A percentile compares a stretch with the other conserved stretches of the same genome.
These are phyloP conservation scores for Dendrocalamus latiflorus DNA, from an alignment of 202 grass and related monocot species.

Conservation along the genomic window DNA sequence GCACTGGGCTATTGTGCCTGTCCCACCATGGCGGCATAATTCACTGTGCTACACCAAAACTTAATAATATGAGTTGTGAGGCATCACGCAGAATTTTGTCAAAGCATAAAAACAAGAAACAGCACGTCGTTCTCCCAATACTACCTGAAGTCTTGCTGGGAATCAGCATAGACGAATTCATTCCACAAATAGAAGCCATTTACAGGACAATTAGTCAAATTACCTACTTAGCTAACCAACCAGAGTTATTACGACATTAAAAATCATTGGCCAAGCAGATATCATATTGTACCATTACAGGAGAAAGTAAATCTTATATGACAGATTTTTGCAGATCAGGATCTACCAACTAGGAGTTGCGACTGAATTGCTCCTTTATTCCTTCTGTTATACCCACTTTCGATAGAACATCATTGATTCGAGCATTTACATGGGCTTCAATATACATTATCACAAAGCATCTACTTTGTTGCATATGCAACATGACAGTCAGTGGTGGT, in stretches of 20 bases:
- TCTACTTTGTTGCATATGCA: too few relatives aligned
- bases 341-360: not conserved
- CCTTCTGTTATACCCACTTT: too few relatives aligned
- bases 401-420: too few relatives aligned
- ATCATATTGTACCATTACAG: not conserved
- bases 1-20: constrained; percentile 23
- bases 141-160: constrained; percentile 2
- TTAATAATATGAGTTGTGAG: not conserved
- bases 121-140: not conserved
- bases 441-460: too few relatives aligned
- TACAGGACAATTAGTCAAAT: constrained; percentile 23
- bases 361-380: too few relatives aligned
- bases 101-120: constrained; percentile 21
- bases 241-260: constrained; percentile 12
- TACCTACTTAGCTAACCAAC: constrained; percentile 29
- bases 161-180: constrained; percentile 21
- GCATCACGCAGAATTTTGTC: constrained; percentile 10
- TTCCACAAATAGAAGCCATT: constrained; percentile 41
- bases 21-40: constrained; percentile 30
- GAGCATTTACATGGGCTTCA: too few relatives aligned
- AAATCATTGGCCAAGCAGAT: constrained; percentile 14
- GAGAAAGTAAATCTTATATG: constrained; percentile 32
- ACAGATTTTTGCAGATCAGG: constrained; percentile 21
- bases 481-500: not conserved
- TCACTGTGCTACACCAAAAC: constrained; percentile 5